These are phyloP conservation scores for Pyrenophora graminea DNA, from an alignment of 2,329 filamentous ascomycete genomes.

Conservation along the genomic window DNA sequence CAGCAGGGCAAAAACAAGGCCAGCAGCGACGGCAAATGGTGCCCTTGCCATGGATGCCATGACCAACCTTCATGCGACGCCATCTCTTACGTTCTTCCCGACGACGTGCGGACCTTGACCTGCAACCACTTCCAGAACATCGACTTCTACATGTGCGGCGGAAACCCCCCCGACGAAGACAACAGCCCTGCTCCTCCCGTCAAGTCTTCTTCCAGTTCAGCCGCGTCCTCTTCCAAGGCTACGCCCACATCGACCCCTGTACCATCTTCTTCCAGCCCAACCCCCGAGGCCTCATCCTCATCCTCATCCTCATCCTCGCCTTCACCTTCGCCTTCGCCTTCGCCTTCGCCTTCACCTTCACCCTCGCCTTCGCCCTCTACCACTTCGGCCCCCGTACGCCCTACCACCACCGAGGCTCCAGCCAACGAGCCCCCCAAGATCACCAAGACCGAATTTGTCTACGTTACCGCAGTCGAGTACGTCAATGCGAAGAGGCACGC, in stretches of 20 bases:
- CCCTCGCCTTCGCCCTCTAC: no score
- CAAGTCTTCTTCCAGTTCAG: slow-evolving; percentile 1
- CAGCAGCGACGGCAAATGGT: slow-evolving; percentile 33
- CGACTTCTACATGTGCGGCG: slow-evolving; percentile 44
- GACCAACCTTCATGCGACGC: slow-evolving; percentile 29
- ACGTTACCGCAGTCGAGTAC: slow-evolving; percentile 39
- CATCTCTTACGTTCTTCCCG: slow-evolving; percentile 38
- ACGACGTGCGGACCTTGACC: slow-evolving; percentile 41
- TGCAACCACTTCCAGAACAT: slow-evolving; percentile 35
- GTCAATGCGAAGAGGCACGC: slow-evolving; percentile 43
- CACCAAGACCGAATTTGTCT: slow-evolving; percentile 38
- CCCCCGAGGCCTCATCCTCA: slow-evolving; percentile 20
- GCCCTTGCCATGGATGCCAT: slow-evolving; percentile 36
- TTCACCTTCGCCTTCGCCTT: background rate
- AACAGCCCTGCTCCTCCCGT: slow-evolving; percentile 10
- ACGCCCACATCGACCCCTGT: slow-evolving; percentile 6
- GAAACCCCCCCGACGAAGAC: slow-evolving; percentile 30
- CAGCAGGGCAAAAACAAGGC: slow-evolving; percentile 22
- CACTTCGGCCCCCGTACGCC: background rate
- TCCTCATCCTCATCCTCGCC: background rate
- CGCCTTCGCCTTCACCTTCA: no score
- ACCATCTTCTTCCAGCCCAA: slow-evolving; percentile 14
- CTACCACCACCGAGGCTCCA: background rate
- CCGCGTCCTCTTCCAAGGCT: slow-evolving; percentile 1
- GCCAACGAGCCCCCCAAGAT: background rate